phyloP scores from a whole-genome alignment of 768 basidiomycete genomes.

The Boletus sp. region DNA sequence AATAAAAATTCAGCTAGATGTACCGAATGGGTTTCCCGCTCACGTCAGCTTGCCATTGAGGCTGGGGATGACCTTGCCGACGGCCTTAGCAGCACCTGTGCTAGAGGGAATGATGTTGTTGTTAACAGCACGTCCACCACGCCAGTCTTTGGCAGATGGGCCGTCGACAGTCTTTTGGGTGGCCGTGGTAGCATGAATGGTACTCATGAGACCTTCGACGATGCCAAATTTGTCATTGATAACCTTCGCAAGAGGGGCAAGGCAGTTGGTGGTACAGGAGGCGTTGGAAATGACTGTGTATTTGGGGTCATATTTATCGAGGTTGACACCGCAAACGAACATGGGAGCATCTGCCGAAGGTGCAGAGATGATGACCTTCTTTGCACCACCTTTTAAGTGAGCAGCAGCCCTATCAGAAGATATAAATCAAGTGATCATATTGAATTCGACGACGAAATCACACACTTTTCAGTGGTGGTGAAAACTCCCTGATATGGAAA shows the following conservation, averaged over 20 bases:
- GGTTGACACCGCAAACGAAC: slow-evolving; percentile 95
- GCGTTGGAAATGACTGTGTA: slow-evolving; percentile 97
- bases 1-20: not conserved
- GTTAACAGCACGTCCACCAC: slow-evolving; percentile 92
- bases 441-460: slow-evolving; percentile 27
- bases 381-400: slow-evolving; percentile 97
- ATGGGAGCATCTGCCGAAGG: slow-evolving; percentile 97
- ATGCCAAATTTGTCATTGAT: slow-evolving; percentile 97
- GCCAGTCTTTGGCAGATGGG: slow-evolving; percentile 95
- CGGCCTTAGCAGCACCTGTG: slow-evolving; percentile 98
- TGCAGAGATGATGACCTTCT: slow-evolving; percentile 99
- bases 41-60: slow-evolving; percentile 98
- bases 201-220: slow-evolving; percentile 97
- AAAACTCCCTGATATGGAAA: slow-evolving; percentile 74
- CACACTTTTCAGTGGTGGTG: slow-evolving; percentile 85
- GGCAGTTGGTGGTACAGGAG: slow-evolving; percentile 99
- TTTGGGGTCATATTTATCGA: slow-evolving; percentile 86
- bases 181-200: slow-evolving; percentile 95
- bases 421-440: slow-evolving; percentile 1
- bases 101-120: slow-evolving; percentile 99
- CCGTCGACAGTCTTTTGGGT: slow-evolving; percentile 96
- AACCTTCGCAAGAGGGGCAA: slow-evolving; percentile 98
- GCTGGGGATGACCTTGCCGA: slow-evolving; percentile 94
- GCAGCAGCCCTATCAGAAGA: slow-evolving; percentile 62
- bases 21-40: slow-evolving; percentile 24